Evolutionary conservation across 169 alveolate genomes (phyloP), one percentile per base, ranked within the genome.

Genomic region (Cryptosporidium sp.): DNA sequence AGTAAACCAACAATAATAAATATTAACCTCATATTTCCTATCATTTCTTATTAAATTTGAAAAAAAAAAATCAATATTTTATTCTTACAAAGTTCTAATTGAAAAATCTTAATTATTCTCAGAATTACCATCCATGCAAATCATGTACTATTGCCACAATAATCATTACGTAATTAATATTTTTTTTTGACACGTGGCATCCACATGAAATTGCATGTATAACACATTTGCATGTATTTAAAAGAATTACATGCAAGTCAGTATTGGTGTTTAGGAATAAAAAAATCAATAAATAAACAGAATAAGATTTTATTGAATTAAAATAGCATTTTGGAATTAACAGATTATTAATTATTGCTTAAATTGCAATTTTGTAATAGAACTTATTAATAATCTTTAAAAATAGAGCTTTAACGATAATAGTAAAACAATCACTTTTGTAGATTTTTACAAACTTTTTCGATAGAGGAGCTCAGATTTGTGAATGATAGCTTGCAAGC

Each of bases 201-300:
- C 86, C 86, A 73, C 86, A 73, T 56, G 62, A 23, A 71, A 48
- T 35, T 44, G 52, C 86, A 73, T 56, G 71, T 4, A 71, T 48
- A 45, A 37, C 44, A 10, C 5, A 8, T 33, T 53, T 73, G 42
- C 72, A 56, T 73, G 86, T 44, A 72, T 3, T 16, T 33, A 5
- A n/a, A 2, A 51, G 9, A 39, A 23, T 23, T 44, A 5, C 58
- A 69, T 42, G 37, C 14, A 69, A 42, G 53, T 37, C 5, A n/a
- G 12, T n/a, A 14, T 6, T 31, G 8, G 6, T 0, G 12, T 31
- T 23, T 9, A 69, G n/a, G 42, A 42, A 69, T 42, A 0, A 69
- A 21, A 44, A 31, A 14, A 67, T 67, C 7, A 48, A 48, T 7
- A 21, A 48, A 48, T 5, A 2, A 48, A 48, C 21, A 16, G 56